phyloP scores from a whole-genome alignment of 805 yeast genomes.

The Monosporozyma solicola region DNA sequence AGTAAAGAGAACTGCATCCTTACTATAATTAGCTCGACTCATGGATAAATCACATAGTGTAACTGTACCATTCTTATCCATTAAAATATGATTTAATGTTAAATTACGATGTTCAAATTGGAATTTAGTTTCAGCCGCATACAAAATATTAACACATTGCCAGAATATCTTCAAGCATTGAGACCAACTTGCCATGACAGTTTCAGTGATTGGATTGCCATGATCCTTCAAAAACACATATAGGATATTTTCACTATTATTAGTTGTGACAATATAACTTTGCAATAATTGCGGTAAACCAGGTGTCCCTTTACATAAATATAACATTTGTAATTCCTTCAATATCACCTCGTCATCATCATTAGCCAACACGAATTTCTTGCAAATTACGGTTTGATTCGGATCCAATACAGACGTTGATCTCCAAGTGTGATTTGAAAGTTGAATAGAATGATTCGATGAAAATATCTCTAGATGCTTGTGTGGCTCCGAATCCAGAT shows the following conservation, averaged over 20 bases:
- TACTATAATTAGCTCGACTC: constrained; percentile 32
- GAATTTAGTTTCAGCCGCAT: constrained; percentile 41
- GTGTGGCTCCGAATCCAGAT: constrained; percentile 1
- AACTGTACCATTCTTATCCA: constrained; percentile 35
- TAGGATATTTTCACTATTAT: constrained; percentile 8
- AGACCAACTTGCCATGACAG: constrained; percentile 14
- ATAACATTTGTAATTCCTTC: constrained; percentile 21
- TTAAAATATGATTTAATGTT: constrained; percentile 55
- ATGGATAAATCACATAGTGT: constrained; percentile 52
- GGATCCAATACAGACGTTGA: constrained; percentile 9
- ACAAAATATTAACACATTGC: constrained; percentile 41
- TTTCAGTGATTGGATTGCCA: constrained; percentile 18
- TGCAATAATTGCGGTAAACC: constrained; percentile 22
- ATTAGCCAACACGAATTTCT: constrained; percentile 14
- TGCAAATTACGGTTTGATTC: constrained; percentile 13
- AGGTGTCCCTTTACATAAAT: constrained; percentile 21
- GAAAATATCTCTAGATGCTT: constrained; percentile 8
- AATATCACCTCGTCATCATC: constrained; percentile 17
- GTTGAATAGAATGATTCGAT: constrained; percentile 5
- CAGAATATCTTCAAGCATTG: constrained; percentile 39
- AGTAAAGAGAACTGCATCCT: constrained; percentile 33
- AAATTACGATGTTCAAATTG: constrained; percentile 66
- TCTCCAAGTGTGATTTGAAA: constrained; percentile 17
- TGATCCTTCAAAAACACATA: constrained; percentile 21
- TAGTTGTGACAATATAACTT: constrained; percentile 13